Base-by-base conservation (phyloP, 2,329 filamentous ascomycete genomes). In the Curvularia sp. region DNA sequence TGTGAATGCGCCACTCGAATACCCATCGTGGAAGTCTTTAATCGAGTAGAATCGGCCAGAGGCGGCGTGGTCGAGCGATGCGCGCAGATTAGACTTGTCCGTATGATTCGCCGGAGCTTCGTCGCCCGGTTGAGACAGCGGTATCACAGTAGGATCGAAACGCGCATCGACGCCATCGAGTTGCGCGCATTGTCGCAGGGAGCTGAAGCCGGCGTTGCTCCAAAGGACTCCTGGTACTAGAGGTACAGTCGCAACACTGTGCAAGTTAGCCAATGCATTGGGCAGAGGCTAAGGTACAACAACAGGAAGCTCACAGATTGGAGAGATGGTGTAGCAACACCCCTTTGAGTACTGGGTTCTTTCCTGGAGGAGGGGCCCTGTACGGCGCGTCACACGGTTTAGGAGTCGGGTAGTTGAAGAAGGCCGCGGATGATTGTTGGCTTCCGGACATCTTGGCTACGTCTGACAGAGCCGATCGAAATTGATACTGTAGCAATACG, bases 21-120 rank as follows among this genome's bases (percentile, higher is more conserved):
- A 96, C 39, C 90, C 84, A 50, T 85, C 83, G 73, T 92, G 88
- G 73, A 93, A 97, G 78, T 97, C 92, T 12, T 85, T 83, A 23
- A 87, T 85, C 3, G 90, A 90, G 74, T 74, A 74, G 74, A 77
- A 78, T 61, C 61, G 76, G 53, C 39, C 71, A 58, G 59, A 59
- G 6, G 65, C 53, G 3, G 61, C 61, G 46, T 55, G 39, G 19
- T 56, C 42, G 0, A 57, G 47, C 12, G 65, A 69, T 13, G 55
- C 61, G 38, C 74, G 72, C 6, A 71, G 57, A 9, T 66, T 67
- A 21, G 60, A 55, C 15, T 56, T 57, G 21, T 62, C 56, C 2
- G 65, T 69, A 15, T 72, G 69, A 54, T 57, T 64, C n/a, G 59
- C 60, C 25, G 55, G 66, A 45, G 47, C 53, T 53, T 63, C 55